phyloP scores from a whole-genome alignment of 495 filamentous ascomycete genomes.

The Aspergillus indologenus region DNA sequence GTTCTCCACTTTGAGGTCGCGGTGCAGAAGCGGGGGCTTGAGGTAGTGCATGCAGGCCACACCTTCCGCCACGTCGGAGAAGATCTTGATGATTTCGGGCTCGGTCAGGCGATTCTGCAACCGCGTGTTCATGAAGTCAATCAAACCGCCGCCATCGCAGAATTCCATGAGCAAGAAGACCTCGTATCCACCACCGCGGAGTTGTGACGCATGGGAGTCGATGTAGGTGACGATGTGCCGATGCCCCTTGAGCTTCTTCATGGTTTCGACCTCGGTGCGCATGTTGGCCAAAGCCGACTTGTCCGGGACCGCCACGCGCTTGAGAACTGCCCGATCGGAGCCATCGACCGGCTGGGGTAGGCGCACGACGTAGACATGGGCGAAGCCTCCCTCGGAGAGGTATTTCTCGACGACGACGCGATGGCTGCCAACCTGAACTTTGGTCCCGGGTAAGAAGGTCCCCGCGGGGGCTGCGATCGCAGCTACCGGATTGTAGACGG shows the following conservation, averaged over 20 bases:
- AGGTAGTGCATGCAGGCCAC: constrained; percentile 99
- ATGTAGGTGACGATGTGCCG: constrained; percentile 95
- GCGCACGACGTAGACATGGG: constrained; percentile 95
- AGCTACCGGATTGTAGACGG: constrained; percentile 39
- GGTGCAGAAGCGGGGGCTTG: constrained; percentile 86
- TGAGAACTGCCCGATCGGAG: constrained; percentile 83
- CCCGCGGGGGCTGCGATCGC: constrained; percentile 65
- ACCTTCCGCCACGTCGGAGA: constrained; percentile 90
- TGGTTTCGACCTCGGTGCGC: constrained; percentile 98
- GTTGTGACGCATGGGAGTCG: constrained; percentile 93
- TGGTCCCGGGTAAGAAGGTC: constrained; percentile 89
- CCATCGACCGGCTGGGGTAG: constrained; percentile 74
- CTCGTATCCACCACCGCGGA: constrained; percentile 91
- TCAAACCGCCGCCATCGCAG: constrained; percentile 78
- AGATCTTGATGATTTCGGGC: constrained; percentile 95
- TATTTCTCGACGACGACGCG: constrained; percentile 97
- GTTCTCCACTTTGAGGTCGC: constrained; percentile 97
- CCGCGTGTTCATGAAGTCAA: constrained; percentile 99
- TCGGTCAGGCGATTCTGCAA: constrained; percentile 95
- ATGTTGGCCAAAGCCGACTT: constrained; percentile 90
- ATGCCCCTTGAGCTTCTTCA: constrained; percentile 98
- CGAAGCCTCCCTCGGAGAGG: constrained; percentile 96
- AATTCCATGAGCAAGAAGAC: constrained; percentile 99
- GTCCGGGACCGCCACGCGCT: constrained; percentile 96
- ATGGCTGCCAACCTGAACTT: constrained; percentile 91